phyloP scores from a whole-genome alignment of 2,329 filamentous ascomycete species.

The Xylaria sp. region DNA sequence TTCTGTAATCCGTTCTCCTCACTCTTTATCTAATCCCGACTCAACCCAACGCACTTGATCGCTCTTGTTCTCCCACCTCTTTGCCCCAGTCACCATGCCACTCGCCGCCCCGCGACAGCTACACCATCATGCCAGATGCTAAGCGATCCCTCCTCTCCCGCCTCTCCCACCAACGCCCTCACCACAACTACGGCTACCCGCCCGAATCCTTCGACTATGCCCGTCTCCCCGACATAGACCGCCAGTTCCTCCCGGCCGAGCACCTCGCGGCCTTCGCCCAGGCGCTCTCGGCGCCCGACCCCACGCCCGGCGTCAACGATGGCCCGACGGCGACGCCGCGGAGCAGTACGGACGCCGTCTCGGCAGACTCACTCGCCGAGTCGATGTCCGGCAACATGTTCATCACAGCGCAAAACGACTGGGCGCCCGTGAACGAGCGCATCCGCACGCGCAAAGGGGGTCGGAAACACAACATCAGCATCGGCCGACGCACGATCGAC shows the following conservation, averaged over 20 bases:
- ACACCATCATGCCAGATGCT: conserved; percentile 26
- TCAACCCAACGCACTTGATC: no score
- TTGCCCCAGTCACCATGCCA: conserved; percentile 18
- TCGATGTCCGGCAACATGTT: conserved; percentile 45
- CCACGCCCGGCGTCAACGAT: conserved; percentile 48
- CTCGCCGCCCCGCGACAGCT: conserved; percentile 6
- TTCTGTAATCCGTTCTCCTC: no score
- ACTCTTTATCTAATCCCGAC: no score
- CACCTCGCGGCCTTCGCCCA: conserved; percentile 74
- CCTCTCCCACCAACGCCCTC: conserved; percentile 25
- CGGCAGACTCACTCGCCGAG: conserved; percentile 21
- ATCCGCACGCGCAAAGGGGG: conserved; percentile 45
- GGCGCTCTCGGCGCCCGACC: conserved; percentile 77
- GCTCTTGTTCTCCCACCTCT: background rate
- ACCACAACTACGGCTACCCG: conserved; percentile 51
- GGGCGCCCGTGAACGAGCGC: conserved; percentile 74
- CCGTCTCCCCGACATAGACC: conserved; percentile 70
- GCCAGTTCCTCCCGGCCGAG: conserved; percentile 67
- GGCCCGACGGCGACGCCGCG: conserved; percentile 34
- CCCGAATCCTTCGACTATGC: conserved; percentile 61
- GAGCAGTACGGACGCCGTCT: conserved; percentile 22
- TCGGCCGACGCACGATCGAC: conserved; percentile 65
- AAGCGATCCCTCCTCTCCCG: conserved; percentile 23
- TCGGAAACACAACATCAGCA: conserved; percentile 38
- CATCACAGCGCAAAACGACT: conserved; percentile 90